These are phyloP conservation scores for Salix udensis DNA, from an alignment of 345 rosid genomes.

Conservation along the genomic window DNA sequence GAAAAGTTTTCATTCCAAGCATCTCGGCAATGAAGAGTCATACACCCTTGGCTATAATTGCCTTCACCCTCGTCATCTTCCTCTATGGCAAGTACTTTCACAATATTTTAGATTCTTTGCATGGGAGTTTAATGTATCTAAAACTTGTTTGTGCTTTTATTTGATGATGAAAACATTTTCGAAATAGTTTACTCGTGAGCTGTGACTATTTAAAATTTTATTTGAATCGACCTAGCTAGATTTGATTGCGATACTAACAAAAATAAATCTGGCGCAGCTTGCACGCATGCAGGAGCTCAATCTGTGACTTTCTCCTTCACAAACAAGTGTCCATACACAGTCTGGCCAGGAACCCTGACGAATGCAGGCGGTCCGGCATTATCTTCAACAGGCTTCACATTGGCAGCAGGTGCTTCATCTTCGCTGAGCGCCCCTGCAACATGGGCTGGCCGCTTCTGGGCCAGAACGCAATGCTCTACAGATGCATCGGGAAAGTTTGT, in stretches of 20 bases:
- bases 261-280: no score
- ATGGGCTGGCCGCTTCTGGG: slow-evolving; percentile 56
- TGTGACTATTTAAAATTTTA: no score
- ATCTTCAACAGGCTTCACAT: slow-evolving; percentile 32
- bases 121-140: no score
- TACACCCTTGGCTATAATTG: background rate
- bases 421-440: slow-evolving; percentile 25
- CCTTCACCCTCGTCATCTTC: background rate
- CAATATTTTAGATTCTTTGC: background rate
- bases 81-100: background rate
- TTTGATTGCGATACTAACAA: no score
- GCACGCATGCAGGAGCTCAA: background rate
- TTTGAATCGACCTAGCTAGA: no score
- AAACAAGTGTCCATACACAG: background rate
- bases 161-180: no score
- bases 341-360: background rate
- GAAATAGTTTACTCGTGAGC: no score
- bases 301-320: background rate
- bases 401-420: slow-evolving; percentile 23
- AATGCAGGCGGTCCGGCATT: background rate
- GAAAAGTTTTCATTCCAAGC: no score
- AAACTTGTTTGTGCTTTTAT: no score
- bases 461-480: slow-evolving; percentile 38
- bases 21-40: background rate
- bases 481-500: slow-evolving; percentile 33